phyloP scores from a whole-genome alignment of 2,329 filamentous ascomycete species.

The Alternaria triticimaculans region DNA sequence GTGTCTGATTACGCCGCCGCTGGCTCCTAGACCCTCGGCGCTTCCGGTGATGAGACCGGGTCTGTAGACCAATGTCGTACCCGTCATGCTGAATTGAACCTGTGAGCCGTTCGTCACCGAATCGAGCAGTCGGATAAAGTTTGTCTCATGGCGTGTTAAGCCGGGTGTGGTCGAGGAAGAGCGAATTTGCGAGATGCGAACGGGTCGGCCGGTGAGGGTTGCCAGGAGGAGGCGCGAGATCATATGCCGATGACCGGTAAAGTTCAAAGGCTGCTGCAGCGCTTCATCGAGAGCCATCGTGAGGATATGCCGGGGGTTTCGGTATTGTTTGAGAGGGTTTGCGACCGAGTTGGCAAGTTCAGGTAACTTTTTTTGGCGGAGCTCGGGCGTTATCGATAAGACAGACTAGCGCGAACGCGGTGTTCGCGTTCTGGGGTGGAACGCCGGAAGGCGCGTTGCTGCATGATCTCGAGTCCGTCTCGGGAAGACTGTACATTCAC shows the following conservation, averaged over 20 bases:
- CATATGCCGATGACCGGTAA: conserved; percentile 85
- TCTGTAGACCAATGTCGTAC: conserved; percentile 89
- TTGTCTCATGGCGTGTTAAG: conserved; percentile 90
- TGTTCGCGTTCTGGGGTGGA: conserved; percentile 3
- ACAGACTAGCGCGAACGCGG: conserved; percentile 12
- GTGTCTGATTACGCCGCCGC: conserved; percentile 78
- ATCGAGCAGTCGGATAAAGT: conserved; percentile 92
- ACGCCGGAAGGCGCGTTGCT: conserved; percentile 4
- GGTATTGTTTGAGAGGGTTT: background rate
- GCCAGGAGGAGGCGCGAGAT: conserved; percentile 85
- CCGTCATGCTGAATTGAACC: conserved; percentile 95
- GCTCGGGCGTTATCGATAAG: conserved; percentile 18
- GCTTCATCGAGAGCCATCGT: conserved; percentile 44
- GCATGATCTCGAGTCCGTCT: background rate
- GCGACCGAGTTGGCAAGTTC: conserved; percentile 3
- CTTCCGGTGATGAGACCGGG: conserved; percentile 91
- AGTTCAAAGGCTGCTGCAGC: conserved; percentile 65
- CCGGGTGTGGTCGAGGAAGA: conserved; percentile 86
- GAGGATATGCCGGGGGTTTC: background rate
- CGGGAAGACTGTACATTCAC: background rate
- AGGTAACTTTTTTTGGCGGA: conserved; percentile 29
- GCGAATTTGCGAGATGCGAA: conserved; percentile 95
- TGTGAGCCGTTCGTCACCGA: conserved; percentile 92
- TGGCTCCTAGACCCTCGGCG: conserved; percentile 75
- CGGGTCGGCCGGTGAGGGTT: conserved; percentile 85